These are phyloP conservation scores for Alternaria dauci DNA, from an alignment of 2,329 filamentous ascomycete species.

Conservation along the genomic window DNA sequence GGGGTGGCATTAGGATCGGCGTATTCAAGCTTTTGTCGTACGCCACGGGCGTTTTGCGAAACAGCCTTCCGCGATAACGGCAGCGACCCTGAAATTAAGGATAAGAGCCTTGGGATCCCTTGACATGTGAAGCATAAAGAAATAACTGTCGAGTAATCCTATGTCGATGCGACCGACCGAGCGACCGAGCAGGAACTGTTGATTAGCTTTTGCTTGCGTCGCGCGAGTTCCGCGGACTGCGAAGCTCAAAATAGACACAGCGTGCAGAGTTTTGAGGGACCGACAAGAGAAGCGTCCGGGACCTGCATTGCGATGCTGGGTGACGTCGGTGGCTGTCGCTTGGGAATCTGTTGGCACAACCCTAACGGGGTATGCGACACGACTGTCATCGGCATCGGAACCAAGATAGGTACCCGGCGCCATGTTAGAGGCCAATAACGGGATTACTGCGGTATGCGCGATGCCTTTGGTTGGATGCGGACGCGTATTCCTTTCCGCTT, in stretches of 20 bases:
- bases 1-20: slow-evolving; percentile 26
- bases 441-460: neutral
- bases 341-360: slow-evolving; percentile 1
- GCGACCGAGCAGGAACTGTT: neutral
- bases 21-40: slow-evolving; percentile 16
- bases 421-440: slow-evolving; percentile 1
- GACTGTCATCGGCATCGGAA: slow-evolving; percentile 3
- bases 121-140: neutral
- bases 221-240: neutral
- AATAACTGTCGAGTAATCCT: neutral
- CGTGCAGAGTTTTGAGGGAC: slow-evolving; percentile 4
- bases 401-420: slow-evolving; percentile 4
- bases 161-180: neutral
- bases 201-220: neutral
- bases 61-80: slow-evolving; percentile 21
- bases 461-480: slow-evolving; percentile 10
- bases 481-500: neutral
- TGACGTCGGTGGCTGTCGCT: slow-evolving; percentile 19
- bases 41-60: slow-evolving; percentile 15
- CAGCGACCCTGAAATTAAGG: slow-evolving; percentile 14
- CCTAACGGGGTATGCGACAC: slow-evolving; percentile 6
- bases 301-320: slow-evolving; percentile 16
- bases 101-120: slow-evolving; percentile 6
- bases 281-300: slow-evolving; percentile 4
- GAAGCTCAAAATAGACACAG: slow-evolving; percentile 4